Base-by-base conservation (phyloP, 495 filamentous ascomycete species). In the Niebla homalea region DNA sequence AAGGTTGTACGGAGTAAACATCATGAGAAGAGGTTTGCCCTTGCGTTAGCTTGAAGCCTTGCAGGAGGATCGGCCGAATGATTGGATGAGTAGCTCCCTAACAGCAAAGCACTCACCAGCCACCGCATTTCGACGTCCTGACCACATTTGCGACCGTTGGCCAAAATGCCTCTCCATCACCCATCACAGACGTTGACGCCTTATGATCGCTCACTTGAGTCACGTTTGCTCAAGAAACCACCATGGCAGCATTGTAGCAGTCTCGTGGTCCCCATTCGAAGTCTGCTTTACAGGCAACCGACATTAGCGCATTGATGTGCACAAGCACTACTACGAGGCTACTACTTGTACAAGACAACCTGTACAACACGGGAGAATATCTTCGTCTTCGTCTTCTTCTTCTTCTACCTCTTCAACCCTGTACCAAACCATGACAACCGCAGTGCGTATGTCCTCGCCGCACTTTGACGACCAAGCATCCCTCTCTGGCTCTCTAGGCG, bases 401-500 rank as follows among this genome's bases (percentile, higher is more conserved):
- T 25, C 5, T 26, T 14, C 16, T 12, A 26, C 5, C 21, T 40
- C 26, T n/a, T n/a, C 7, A 14, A 36, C 11, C 11, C 40, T 16
- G 12, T 5, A 16, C 20, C 19, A 21, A 29, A 25, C 5, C 5
- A 48, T 43, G 25, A 67, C 65, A 61, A 60, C 70, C 59, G 68
- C 71, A 61, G 68, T 64, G 42, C 70, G 71, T 66, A 60, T 70
- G 64, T 68, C 69, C 52, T 66, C 70, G 57, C 61, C 71, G 53
- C 57, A 70, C 40, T 79, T 78, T 66, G 81, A 85, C 61, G 77
- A 78, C 63, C 80, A 82, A 67, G 76, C 78, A 29, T 82, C 78
- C 48, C 60, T 89, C 67, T 76, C 81, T 68, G 82, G 74, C 40
- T 86, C 83, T 46, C 72, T 88, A 57, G 78, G 82, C 60, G 84